These are phyloP conservation scores for Wickerhamiella qilinensis DNA, from an alignment of 805 yeast species.

Conservation along the genomic window DNA sequence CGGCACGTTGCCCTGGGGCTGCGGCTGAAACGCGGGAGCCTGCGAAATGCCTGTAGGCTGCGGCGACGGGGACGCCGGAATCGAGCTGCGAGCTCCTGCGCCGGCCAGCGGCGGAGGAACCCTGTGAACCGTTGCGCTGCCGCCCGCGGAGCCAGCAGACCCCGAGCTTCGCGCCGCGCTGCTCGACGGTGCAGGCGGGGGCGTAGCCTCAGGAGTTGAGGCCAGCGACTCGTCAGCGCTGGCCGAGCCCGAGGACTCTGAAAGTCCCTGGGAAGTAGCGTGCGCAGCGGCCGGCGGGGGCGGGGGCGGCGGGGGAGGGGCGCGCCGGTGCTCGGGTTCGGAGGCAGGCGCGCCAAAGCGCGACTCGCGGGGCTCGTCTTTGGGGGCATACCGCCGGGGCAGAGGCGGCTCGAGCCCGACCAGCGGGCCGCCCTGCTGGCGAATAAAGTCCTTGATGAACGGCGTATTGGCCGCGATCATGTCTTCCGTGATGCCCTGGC, in stretches of 20 bases:
- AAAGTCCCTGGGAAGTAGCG: constrained; percentile 5
- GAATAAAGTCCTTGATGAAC: constrained; percentile 63
- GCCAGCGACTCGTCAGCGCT: constrained; percentile 1
- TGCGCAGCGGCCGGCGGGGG: constrained; percentile 19
- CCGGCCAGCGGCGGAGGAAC: too few species aligned
- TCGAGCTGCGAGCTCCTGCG: too few species aligned
- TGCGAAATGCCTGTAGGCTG: too few species aligned
- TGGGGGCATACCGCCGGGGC: constrained; percentile 35
- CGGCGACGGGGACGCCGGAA: too few species aligned
- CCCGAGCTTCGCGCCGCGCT: too few species aligned
- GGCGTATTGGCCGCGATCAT: constrained; percentile 78
- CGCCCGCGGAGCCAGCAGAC: too few species aligned
- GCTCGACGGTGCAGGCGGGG: background rate
- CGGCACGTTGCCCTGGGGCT: background rate
- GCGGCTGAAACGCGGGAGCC: constrained; percentile 3
- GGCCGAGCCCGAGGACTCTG: constrained; percentile 1
- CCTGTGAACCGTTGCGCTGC: too few species aligned
- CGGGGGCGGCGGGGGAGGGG: constrained; percentile 27
- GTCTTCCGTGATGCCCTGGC: constrained; percentile 70
- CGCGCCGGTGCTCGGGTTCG: constrained; percentile 16
- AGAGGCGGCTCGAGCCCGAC: constrained; percentile 76
- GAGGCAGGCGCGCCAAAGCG: constrained; percentile 12
- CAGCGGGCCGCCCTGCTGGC: constrained; percentile 60
- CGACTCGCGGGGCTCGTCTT: constrained; percentile 5
- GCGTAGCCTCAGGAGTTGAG: background rate